phyloP scores from a whole-genome alignment of 257 asterid species.

The Solanum lycopersicoides region DNA sequence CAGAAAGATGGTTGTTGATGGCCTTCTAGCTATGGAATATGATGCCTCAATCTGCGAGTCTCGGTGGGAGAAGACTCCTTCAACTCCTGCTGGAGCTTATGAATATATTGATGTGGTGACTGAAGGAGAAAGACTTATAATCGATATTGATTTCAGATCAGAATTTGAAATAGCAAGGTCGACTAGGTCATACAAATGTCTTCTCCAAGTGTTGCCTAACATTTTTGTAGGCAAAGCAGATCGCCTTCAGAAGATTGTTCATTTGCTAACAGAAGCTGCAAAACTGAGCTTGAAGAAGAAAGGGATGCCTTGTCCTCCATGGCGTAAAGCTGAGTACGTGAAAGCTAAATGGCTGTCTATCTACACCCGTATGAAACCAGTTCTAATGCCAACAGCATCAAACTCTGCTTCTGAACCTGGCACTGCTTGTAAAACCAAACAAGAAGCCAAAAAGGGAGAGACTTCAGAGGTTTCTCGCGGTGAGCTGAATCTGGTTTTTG shows the following conservation, averaged over 20 bases:
- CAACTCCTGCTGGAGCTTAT: slow-evolving; percentile 61
- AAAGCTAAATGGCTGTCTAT: slow-evolving; percentile 85
- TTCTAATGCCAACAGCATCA: background rate
- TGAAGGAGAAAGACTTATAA: slow-evolving; percentile 47
- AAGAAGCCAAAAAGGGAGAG: background rate
- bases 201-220: slow-evolving; percentile 62
- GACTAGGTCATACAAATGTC: slow-evolving; percentile 47
- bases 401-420: background rate
- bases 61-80: slow-evolving; percentile 64
- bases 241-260: slow-evolving; percentile 63
- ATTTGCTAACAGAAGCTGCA: slow-evolving; percentile 58
- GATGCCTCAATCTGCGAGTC: slow-evolving; percentile 82
- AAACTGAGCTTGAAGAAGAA: slow-evolving; percentile 73
- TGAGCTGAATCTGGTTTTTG: slow-evolving; percentile 10
- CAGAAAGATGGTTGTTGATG: slow-evolving; percentile 51
- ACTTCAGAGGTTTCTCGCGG: background rate
- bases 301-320: slow-evolving; percentile 88
- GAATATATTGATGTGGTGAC: slow-evolving; percentile 65
- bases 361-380: slow-evolving; percentile 22
- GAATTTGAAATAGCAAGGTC: slow-evolving; percentile 92
- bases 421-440: background rate
- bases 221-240: slow-evolving; percentile 64
- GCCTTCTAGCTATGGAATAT: slow-evolving; percentile 58
- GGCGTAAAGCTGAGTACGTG: slow-evolving; percentile 77
- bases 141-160: slow-evolving; percentile 80